Base-by-base conservation (phyloP, 768 basidiomycete genomes). In the Suillus tomentosus region DNA sequence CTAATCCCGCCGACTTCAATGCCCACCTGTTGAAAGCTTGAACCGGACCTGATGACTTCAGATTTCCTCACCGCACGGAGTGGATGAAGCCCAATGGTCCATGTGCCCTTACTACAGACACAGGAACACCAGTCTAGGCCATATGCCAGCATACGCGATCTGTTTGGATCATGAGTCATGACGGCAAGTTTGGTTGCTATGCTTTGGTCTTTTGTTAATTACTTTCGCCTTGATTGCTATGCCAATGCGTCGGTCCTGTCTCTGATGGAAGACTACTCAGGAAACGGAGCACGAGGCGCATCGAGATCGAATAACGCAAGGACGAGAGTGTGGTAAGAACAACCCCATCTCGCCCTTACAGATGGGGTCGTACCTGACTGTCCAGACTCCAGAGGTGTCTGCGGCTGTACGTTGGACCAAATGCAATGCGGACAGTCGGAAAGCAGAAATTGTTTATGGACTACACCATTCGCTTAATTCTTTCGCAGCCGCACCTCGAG, bases 1-100 rank as follows among this genome's bases (percentile, higher is more conserved):
- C 19, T 54, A 54, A n/a, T n/a, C 34, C 53, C 53, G 53, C 53
- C 31, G 53, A 54, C 31, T 19, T n/a, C 31, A 31, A 54, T n/a
- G 11, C 19, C 19, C 19, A 7, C 19, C 53, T 54, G 3, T 36
- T 54, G 53, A n/a, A 34, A 54, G 53, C 11, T 54, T 11, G 11
- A 34, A 34, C 53, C 19, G 51, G 27, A 4, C 27, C 19, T 54
- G 53, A 54, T 10, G 31, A 53, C 6, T 34, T 54, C 15, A 31
- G 19, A 10, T 17, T 17, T 53, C 15, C 1, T 53, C 34, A 13
- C 53, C 19, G 19, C 34, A n/a, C 6, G 53, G 3, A 54, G 5
- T 34, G 10, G 10, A 53, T 53, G 9, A 11, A 19, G 17, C 17
- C 17, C 31, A 31, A 31, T 31, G 31, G 31, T 31, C 31, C 31